phyloP scores from a whole-genome alignment of 441 rosid genomes.

The Corymbia citriodora region DNA sequence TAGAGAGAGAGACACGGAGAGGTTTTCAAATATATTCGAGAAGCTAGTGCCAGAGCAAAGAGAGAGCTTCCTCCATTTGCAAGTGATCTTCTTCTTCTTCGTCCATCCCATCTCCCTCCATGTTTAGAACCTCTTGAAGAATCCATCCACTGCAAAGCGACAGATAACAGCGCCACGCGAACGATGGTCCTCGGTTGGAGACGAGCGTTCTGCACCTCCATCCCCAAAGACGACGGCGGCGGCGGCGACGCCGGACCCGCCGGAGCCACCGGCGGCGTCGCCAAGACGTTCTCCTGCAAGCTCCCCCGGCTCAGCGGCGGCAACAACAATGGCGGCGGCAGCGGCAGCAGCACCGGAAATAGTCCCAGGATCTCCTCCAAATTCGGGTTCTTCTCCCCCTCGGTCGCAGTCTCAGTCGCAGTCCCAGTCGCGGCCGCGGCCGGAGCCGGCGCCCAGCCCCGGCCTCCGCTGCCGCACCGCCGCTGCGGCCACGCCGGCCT shows the following conservation, averaged over 20 bases:
- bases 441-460: slow-evolving; percentile 28
- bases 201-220: slow-evolving; percentile 72
- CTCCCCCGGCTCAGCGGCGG: neutral
- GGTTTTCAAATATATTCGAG: neutral
- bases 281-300: slow-evolving; percentile 19
- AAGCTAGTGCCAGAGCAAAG: neutral
- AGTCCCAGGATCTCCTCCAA: slow-evolving; percentile 50
- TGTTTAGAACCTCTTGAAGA: neutral
- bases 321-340: neutral
- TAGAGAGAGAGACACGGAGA: neutral
- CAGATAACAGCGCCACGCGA: neutral
- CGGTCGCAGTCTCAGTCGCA: slow-evolving; percentile 12
- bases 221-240: slow-evolving; percentile 43
- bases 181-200: slow-evolving; percentile 80
- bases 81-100: neutral
- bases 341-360: neutral
- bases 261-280: neutral
- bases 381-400: slow-evolving; percentile 81
- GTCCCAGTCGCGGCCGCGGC: slow-evolving; percentile 22
- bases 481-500: slow-evolving; percentile 21
- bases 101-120: neutral
- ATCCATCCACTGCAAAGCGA: neutral
- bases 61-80: neutral
- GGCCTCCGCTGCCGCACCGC: slow-evolving; percentile 55
- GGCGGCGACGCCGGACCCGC: neutral